phyloP scores from a whole-genome alignment of 805 yeast genomes.

The Kazachstania viticola region DNA sequence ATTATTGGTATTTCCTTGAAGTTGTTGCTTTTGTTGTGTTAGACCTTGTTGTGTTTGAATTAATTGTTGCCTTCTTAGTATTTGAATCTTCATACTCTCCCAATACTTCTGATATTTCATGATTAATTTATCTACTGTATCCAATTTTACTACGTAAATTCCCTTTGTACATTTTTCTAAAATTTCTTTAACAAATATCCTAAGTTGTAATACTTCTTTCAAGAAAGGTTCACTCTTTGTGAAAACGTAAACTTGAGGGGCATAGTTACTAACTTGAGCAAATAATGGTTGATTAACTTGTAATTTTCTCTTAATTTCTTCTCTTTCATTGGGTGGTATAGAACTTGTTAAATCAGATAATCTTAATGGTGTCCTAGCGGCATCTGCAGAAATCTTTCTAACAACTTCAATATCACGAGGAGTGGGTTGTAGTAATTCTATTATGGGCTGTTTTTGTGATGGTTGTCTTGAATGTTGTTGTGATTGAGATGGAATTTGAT shows the following conservation, averaged over 20 bases:
- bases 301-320: conserved; percentile 43
- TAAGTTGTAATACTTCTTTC: conserved; percentile 63
- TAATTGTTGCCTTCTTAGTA: conserved; percentile 28
- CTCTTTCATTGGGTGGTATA: conserved; percentile 54
- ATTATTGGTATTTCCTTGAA: conserved; percentile 13
- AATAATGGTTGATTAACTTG: conserved; percentile 39
- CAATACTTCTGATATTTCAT: conserved; percentile 65
- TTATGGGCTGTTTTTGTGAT: conserved; percentile 10
- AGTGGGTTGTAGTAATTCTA: conserved; percentile 30
- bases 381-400: conserved; percentile 56
- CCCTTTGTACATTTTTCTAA: conserved; percentile 57
- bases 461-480: conserved; percentile 12
- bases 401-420: conserved; percentile 55
- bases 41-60: conserved; percentile 29
- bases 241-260: conserved; percentile 66
- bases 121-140: conserved; percentile 56
- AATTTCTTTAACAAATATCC: conserved; percentile 67
- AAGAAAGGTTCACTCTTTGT: conserved; percentile 71
- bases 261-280: conserved; percentile 59
- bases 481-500: conserved; percentile 7
- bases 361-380: conserved; percentile 51
- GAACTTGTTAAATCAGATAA: conserved; percentile 53
- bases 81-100: conserved; percentile 59
- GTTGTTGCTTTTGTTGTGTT: conserved; percentile 16
- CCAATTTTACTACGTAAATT: conserved; percentile 60